Percentiles rank a stretch among this genome's conserved stretches.
Conservation (phyloP, 768 basidiomycete species). For the Trametes sanguinea region DNA sequence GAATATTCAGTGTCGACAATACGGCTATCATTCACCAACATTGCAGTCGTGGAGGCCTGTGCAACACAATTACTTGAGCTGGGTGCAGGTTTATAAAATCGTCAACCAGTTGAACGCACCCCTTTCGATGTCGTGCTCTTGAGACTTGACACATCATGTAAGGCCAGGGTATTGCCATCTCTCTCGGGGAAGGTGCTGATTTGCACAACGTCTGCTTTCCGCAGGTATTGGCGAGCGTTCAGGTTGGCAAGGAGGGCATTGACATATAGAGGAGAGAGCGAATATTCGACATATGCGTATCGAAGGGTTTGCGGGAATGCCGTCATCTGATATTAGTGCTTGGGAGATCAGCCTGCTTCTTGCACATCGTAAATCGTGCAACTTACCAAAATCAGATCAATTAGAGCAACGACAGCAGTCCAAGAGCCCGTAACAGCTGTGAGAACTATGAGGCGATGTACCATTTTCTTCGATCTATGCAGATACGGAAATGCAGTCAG, state of each 20-base stretch:
- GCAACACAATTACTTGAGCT: too few relatives aligned
- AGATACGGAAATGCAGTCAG: too few relatives aligned
- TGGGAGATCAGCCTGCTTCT: neutral
- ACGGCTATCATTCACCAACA: too few relatives aligned
- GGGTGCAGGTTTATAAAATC: too few relatives aligned
- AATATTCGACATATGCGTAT: slow-evolving; percentile 4
- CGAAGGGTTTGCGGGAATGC: neutral
- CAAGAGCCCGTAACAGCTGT: slow-evolving; percentile 34
- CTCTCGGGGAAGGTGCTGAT: too few relatives aligned
- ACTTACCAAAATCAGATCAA: slow-evolving; percentile 24
- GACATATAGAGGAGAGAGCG: slow-evolving; percentile 5
- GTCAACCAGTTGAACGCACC: too few relatives aligned
- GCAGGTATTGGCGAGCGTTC: slow-evolving; percentile 7
- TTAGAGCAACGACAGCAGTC: slow-evolving; percentile 26
- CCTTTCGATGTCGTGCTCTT: too few relatives aligned
- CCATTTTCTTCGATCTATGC: neutral
- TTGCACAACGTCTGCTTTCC: too few relatives aligned
- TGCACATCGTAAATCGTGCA: neutral
- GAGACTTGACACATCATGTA: too few relatives aligned
- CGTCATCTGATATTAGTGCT: neutral
- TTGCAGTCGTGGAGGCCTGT: too few relatives aligned
- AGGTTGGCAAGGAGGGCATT: slow-evolving; percentile 14
- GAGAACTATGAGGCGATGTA: slow-evolving; percentile 17
- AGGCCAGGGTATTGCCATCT: too few relatives aligned
- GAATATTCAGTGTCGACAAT: too few relatives aligned